Evolutionary conservation across 768 basidiomycete genomes (phyloP).

Genomic region (Ramaria sp.): DNA sequence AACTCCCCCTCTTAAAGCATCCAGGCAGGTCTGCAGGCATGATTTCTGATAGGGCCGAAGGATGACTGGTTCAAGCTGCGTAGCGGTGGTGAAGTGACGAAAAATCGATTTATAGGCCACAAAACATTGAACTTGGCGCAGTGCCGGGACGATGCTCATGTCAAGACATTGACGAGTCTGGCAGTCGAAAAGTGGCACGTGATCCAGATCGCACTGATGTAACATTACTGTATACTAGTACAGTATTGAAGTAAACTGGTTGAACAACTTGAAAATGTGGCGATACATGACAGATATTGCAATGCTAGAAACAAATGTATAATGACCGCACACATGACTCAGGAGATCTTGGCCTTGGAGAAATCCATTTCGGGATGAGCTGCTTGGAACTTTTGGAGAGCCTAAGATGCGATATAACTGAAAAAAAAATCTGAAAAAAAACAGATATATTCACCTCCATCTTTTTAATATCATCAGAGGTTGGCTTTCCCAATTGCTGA

Average conservation of each 20-base stretch:
- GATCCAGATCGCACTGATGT: background rate
- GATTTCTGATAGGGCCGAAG: slow-evolving; percentile 85
- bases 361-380: slow-evolving; percentile 93
- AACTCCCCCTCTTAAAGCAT: slow-evolving; percentile 55
- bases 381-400: slow-evolving; percentile 80
- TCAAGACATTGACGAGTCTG: background rate
- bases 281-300: background rate
- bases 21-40: slow-evolving; percentile 67
- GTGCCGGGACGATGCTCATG: background rate
- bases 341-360: slow-evolving; percentile 82
- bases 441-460: slow-evolving; percentile 48
- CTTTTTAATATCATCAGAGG: slow-evolving; percentile 90
- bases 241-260: too few relatives aligned
- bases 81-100: background rate
- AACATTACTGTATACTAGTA: too few relatives aligned
- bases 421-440: background rate
- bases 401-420: slow-evolving; percentile 30
- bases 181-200: background rate
- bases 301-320: background rate
- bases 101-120: background rate
- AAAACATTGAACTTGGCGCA: background rate
- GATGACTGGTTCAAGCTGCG: slow-evolving; percentile 19
- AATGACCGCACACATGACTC: too few relatives aligned
- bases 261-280: background rate
- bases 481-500: slow-evolving; percentile 92